Evolutionary conservation across 176 grass and related monocot genomes (phyloP), one percentile per base, ranked within the genome.

Genomic region (Rhipidocladum racemiflorum): DNA sequence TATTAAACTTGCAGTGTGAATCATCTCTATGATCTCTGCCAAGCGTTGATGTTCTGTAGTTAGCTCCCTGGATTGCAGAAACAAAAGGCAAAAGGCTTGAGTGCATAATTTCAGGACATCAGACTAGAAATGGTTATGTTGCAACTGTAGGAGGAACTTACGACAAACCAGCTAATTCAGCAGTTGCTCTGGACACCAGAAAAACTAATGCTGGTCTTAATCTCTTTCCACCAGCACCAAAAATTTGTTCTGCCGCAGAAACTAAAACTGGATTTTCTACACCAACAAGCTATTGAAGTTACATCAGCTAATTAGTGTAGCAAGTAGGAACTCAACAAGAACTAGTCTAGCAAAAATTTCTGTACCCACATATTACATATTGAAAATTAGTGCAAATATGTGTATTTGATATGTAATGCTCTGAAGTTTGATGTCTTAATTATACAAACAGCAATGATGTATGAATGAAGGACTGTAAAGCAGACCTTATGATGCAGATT

Each of bases 21-120:
- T 99, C 92, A 99, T 95, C 91, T 99, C 96, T 81, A 99, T 99
- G 83, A 95, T 99, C 85, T 93, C 96, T 64, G 92, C 92, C 81
- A 95, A 85, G 21, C 91, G 83, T 85, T 87, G 87, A 85, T 99
- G 96, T 81, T 91, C 86, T 61, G 73, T 85, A 35, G 90, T 95
- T 65, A 99, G 80, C 46, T 95, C 93, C 89, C 96, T 99, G 91
- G 0, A 84, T 78, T 70, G 44, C 42, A 46, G 39, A 25, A 28
- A 38, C 14, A 59, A 77, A 81, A 86, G 18, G 24, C 14, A 59
- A 77, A 81, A 86, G 18, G 24, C 57, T 8, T 77, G 61, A 88
- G 65, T 55, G 14, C 42, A 73, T 49, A 60, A 24, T 72, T 38
- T 11, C 11, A 68, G 23, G 69, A 70, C 14, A 70, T 39, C 1